A percentile compares a stretch with the other conserved stretches of the same genome.
Conservation (phyloP, 2,329 filamentous ascomycete species). For the Aciculosporium take region DNA sequence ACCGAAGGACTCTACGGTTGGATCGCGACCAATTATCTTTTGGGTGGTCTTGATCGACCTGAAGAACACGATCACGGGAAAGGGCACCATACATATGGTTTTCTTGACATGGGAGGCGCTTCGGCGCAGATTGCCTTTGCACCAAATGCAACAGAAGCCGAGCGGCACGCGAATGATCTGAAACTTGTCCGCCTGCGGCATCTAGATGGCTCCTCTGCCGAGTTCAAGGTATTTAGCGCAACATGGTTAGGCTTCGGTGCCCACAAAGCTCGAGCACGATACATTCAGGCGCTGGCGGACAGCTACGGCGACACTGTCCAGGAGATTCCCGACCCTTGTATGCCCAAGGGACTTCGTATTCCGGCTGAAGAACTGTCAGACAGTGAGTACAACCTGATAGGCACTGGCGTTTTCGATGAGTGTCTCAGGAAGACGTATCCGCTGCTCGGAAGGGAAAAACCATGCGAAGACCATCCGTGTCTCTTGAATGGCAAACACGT, state of each 20-base stretch:
- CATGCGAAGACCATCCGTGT: slow-evolving; percentile 72
- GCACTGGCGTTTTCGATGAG: slow-evolving; percentile 76
- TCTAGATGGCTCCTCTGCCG: slow-evolving; percentile 59
- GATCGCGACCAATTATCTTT: slow-evolving; percentile 90
- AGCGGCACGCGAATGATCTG: slow-evolving; percentile 78
- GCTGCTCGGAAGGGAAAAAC: slow-evolving; percentile 74
- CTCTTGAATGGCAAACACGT: slow-evolving; percentile 83
- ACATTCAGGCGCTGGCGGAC: slow-evolving; percentile 62
- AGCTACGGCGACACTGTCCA: slow-evolving; percentile 42
- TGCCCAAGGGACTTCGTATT: slow-evolving; percentile 64
- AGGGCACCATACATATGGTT: slow-evolving; percentile 86
- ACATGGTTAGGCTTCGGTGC: slow-evolving; percentile 98
- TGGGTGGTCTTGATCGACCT: slow-evolving; percentile 77
- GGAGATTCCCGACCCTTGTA: slow-evolving; percentile 80
- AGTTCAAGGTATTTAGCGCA: slow-evolving; percentile 86
- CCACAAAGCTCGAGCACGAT: slow-evolving; percentile 76
- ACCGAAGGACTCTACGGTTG: slow-evolving; percentile 94
- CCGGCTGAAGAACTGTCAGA: slow-evolving; percentile 38
- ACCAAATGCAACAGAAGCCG: slow-evolving; percentile 78
- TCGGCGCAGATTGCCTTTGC: slow-evolving; percentile 97
- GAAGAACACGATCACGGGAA: slow-evolving; percentile 67
- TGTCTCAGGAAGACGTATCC: slow-evolving; percentile 74
- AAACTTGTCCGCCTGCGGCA: slow-evolving; percentile 76
- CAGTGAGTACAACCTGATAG: slow-evolving; percentile 46
- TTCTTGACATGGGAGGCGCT: slow-evolving; percentile 95